phyloP scores from a whole-genome alignment of 306 rosid species.

The Medicago lupulina region DNA sequence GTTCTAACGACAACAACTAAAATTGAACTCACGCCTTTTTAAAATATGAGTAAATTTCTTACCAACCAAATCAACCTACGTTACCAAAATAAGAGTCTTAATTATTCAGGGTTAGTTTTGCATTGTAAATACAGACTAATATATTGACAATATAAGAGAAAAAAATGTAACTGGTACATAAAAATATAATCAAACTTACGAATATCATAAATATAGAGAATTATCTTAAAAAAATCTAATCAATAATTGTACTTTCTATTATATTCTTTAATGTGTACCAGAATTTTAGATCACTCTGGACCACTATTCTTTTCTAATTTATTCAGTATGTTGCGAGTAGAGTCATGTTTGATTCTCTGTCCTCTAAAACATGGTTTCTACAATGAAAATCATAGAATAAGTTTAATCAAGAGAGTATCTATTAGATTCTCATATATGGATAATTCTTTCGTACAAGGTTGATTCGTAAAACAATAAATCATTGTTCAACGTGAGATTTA shows the following conservation, averaged over 20 bases:
- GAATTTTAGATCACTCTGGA: constrained; percentile 25
- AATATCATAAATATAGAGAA: background rate
- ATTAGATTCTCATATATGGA: too few relatives aligned
- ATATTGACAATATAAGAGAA: background rate
- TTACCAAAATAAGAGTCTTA: background rate
- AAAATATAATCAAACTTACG: background rate
- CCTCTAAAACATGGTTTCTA: constrained; percentile 28
- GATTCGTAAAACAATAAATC: too few relatives aligned
- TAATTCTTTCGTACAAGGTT: too few relatives aligned
- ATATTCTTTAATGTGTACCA: background rate
- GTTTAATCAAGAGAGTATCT: too few relatives aligned
- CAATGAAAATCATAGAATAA: constrained; percentile 20
- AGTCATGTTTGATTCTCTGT: constrained; percentile 23
- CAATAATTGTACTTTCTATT: background rate
- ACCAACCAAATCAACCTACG: too few relatives aligned
- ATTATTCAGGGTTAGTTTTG: background rate
- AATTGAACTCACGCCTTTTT: too few relatives aligned
- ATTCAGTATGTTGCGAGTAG: constrained; percentile 26
- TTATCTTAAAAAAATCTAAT: background rate
- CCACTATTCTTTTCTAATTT: constrained; percentile 22
- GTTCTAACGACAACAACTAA: too few relatives aligned
- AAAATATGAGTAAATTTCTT: too few relatives aligned
- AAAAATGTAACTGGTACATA: background rate
- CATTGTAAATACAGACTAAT: background rate
- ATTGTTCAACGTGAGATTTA: too few relatives aligned